These are phyloP conservation scores for Botrytis aclada DNA, from an alignment of 2,329 filamentous ascomycete genomes.

Conservation along the genomic window DNA sequence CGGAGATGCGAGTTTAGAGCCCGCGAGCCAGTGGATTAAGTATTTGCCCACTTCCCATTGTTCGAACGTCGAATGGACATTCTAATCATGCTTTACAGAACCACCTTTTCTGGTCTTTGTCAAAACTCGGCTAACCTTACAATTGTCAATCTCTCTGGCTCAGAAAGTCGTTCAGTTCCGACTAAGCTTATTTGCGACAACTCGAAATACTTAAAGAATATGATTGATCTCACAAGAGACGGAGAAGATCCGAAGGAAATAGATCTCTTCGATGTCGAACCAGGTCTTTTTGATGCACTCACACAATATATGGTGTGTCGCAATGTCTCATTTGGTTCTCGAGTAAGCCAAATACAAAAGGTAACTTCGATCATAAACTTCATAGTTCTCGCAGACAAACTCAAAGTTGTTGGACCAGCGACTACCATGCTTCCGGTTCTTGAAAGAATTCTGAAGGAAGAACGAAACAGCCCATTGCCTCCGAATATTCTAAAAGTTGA, in stretches of 20 bases:
- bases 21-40: conserved; percentile 9
- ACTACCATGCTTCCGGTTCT: background rate
- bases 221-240: background rate
- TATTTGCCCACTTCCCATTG: background rate
- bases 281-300: conserved; percentile 15
- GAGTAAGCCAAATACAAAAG: background rate
- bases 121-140: background rate
- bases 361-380: conserved; percentile 6
- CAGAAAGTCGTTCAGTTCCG: conserved; percentile 5
- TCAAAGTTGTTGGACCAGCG: background rate
- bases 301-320: conserved; percentile 17
- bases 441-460: conserved; percentile 9
- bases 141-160: background rate
- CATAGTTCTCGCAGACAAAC: background rate
- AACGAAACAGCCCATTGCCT: background rate
- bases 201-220: background rate
- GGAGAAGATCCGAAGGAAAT: background rate
- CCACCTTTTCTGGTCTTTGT: background rate
- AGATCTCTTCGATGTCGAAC: background rate
- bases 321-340: background rate
- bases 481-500: background rate
- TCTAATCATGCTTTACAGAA: background rate
- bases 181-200: conserved; percentile 9
- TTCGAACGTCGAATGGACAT: background rate
- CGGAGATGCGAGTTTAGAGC: background rate